Evolutionary conservation across 768 basidiomycete species (phyloP), one percentile per base, ranked within the genome.

Genomic region (Cubamyces sp.): DNA sequence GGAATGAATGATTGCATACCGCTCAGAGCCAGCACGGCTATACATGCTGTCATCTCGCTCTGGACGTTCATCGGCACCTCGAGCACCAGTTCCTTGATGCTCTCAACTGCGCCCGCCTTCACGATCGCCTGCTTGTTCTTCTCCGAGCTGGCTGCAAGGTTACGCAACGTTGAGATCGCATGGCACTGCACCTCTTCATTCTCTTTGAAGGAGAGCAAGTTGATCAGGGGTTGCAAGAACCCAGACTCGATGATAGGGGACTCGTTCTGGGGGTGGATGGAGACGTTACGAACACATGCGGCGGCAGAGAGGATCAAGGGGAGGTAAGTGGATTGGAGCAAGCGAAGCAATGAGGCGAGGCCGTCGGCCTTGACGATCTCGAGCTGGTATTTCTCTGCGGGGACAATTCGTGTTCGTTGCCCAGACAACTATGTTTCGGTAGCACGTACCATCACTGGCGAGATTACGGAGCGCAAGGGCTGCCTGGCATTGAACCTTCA

Each of bases 161-260:
- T 99, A 16, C 97, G 86, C 47, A 99, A 80, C 0, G 97, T 99
- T 14, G 94, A 96, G 66, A 99, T 99, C 19, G 97, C 97, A 70
- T 99, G 97, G 71, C 97, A 98, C 73, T 99, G 97, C 23, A 99
- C 95, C 76, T 99, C 97, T 78, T 99, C 97, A 71, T 98, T 98
- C 75, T 99, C 97, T 75, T 98, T 98, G 80, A 98, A 98, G 1
- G 96, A 93, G 21, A 99, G 81, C 34, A 99, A 84, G 72, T 94
- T 95, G 74, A 99, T 98, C 42, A 99, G 79, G 0, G 97, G 97
- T 70, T 94, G 91, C 64, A 98, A 78, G 82, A 99, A 99, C 19
- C 96, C 96, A 39, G 94, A 92, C 70, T 99, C 97, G 74, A 99
- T 99, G 74, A 99, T 99, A 18, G 96, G 97, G 1, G 95, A 97